Evolutionary conservation across 1,284 basidiomycete species (phyloP).

Genomic region (Papiliotrema nemorosa): DNA sequence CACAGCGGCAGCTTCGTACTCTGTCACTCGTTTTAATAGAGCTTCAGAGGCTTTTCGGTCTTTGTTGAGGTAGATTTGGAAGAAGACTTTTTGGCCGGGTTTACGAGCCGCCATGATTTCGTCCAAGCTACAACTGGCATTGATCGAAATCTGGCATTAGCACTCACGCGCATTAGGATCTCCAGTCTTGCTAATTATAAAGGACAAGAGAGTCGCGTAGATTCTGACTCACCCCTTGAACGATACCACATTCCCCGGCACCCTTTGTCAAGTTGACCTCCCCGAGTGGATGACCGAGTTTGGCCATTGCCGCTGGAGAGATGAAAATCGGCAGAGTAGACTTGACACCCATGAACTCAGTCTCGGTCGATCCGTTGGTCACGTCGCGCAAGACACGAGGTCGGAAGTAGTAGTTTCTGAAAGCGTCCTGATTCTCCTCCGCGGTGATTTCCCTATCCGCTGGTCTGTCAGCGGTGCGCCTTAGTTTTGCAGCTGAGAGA

Average conservation of each 20-base stretch:
- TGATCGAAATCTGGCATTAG: slow-evolving; percentile 40
- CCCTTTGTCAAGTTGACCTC: slow-evolving; percentile 53
- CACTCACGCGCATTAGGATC: too few relatives aligned
- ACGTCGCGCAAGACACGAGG: slow-evolving; percentile 48
- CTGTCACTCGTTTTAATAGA: slow-evolving; percentile 52
- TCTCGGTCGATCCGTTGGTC: slow-evolving; percentile 21
- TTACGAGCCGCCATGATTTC: slow-evolving; percentile 53
- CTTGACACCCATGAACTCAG: slow-evolving; percentile 45
- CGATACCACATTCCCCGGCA: slow-evolving; percentile 48
- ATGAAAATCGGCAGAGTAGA: slow-evolving; percentile 50
- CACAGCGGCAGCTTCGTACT: slow-evolving; percentile 59
- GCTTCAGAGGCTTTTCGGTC: slow-evolving; percentile 52
- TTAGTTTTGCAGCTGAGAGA: too few relatives aligned
- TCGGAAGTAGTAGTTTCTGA: slow-evolving; percentile 55
- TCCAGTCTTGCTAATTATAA: too few relatives aligned
- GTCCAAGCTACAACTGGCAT: slow-evolving; percentile 52
- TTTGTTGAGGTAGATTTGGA: slow-evolving; percentile 57
- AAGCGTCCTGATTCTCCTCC: slow-evolving; percentile 53
- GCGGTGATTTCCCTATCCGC: slow-evolving; percentile 55
- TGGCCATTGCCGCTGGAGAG: slow-evolving; percentile 53
- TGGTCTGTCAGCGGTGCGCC: slow-evolving; percentile 7
- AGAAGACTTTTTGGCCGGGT: slow-evolving; percentile 49
- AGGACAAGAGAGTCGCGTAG: too few relatives aligned
- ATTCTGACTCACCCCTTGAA: slow-evolving; percentile 47
- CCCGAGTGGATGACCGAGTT: slow-evolving; percentile 53